phyloP scores from a whole-genome alignment of 257 asterid genomes.

The Nicotiana obtusifolia region DNA sequence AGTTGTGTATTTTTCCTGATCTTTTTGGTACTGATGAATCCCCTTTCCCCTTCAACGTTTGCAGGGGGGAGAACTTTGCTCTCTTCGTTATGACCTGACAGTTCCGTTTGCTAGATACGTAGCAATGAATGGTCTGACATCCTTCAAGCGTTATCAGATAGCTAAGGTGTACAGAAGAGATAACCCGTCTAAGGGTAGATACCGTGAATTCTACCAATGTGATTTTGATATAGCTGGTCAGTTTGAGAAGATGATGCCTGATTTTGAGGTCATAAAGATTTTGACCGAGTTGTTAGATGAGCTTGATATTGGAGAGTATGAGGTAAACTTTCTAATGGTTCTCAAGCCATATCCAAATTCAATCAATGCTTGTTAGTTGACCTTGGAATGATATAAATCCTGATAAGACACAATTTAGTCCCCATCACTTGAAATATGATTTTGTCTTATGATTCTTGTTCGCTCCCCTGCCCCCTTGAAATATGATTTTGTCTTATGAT shows the following conservation, averaged over 20 bases:
- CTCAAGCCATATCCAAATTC: not conserved
- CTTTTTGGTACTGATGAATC: not conserved
- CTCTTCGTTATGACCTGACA: slow-evolving; percentile 93
- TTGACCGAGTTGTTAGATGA: slow-evolving; percentile 86
- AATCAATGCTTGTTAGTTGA: not conserved
- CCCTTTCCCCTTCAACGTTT: slow-evolving; percentile 2
- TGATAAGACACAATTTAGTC: not conserved
- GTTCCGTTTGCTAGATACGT: slow-evolving; percentile 92
- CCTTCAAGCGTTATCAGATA: slow-evolving; percentile 92
- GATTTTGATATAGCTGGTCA: slow-evolving; percentile 95
- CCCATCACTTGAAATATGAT: not conserved
- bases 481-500: not conserved
- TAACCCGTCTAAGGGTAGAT: slow-evolving; percentile 94
- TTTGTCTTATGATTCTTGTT: not conserved
- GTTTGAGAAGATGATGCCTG: slow-evolving; percentile 91
- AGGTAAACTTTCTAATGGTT: slow-evolving; percentile 37
- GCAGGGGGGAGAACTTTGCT: slow-evolving; percentile 99
- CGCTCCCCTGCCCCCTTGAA: not conserved
- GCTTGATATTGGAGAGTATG: slow-evolving; percentile 84
- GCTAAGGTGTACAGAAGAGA: slow-evolving; percentile 96
- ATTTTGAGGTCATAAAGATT: slow-evolving; percentile 80
- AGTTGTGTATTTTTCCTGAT: not conserved
- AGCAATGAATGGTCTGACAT: slow-evolving; percentile 83
- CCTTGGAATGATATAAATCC: not conserved
- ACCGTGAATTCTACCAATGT: slow-evolving; percentile 96